phyloP scores from a whole-genome alignment of 2,329 filamentous ascomycete species.

The Arachnomyces sp. region DNA sequence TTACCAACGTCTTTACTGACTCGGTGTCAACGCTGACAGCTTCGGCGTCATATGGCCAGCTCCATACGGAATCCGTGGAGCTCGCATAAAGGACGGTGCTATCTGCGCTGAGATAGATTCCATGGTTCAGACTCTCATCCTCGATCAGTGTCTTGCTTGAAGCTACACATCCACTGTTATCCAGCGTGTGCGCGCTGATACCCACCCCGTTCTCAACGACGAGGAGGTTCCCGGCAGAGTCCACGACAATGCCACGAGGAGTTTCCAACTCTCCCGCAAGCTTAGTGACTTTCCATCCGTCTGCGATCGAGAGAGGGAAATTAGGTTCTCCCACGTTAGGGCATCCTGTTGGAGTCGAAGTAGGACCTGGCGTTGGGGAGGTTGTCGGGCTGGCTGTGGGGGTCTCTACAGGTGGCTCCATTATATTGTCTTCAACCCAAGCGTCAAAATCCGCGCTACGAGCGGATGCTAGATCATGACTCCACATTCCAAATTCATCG shows the following conservation, averaged over 20 bases:
- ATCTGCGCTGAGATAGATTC: slow-evolving; percentile 42
- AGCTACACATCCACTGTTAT: slow-evolving; percentile 20
- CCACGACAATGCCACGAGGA: slow-evolving; percentile 42
- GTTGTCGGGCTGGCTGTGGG: too few relatives aligned
- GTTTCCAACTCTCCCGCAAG: slow-evolving; percentile 38
- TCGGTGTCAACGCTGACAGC: slow-evolving; percentile 25
- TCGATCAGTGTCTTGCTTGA: slow-evolving; percentile 5
- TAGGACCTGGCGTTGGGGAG: too few relatives aligned
- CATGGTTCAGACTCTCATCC: slow-evolving; percentile 37
- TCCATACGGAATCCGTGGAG: slow-evolving; percentile 48
- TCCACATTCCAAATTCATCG: slow-evolving; percentile 21
- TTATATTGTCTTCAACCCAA: not conserved
- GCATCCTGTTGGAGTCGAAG: not conserved
- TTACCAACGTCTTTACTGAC: slow-evolving; percentile 49
- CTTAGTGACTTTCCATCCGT: slow-evolving; percentile 26
- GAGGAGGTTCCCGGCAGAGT: slow-evolving; percentile 40
- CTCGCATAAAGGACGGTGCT: slow-evolving; percentile 48
- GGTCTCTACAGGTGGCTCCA: too few relatives aligned
- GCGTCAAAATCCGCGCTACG: not conserved
- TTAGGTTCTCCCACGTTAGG: not conserved
- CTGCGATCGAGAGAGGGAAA: not conserved
- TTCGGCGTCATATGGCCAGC: slow-evolving; percentile 57
- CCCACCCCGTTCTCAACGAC: slow-evolving; percentile 37
- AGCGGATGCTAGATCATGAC: slow-evolving; percentile 17
- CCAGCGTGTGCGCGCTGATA: slow-evolving; percentile 31